phyloP scores from a whole-genome alignment of 1,284 basidiomycete species.

The Neotropicomus parvogracilis region DNA sequence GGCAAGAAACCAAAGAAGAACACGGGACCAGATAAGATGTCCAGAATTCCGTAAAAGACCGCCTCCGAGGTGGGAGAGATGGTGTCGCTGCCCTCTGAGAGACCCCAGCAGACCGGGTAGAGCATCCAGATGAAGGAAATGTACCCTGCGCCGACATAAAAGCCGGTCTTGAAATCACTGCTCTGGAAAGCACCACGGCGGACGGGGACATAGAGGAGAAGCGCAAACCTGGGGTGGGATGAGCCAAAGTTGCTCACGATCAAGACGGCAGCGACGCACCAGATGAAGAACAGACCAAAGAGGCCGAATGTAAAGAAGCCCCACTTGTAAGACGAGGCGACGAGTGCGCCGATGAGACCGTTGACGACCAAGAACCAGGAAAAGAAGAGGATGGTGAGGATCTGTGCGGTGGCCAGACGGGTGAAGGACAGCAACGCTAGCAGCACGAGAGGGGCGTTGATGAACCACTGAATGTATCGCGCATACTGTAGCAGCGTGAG shows the following conservation, averaged over 20 bases:
- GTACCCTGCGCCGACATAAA: constrained; percentile 39
- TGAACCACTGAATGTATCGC: constrained; percentile 56
- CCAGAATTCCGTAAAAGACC: constrained; percentile 60
- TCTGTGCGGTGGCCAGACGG: constrained; percentile 49
- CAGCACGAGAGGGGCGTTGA: constrained; percentile 56
- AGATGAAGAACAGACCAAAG: constrained; percentile 45
- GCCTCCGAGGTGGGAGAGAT: constrained; percentile 44
- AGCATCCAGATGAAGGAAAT: constrained; percentile 50
- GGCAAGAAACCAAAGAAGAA: constrained; percentile 38
- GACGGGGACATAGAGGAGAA: constrained; percentile 25
- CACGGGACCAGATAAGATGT: constrained; percentile 52
- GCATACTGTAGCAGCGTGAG: constrained; percentile 35
- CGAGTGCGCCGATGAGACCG: constrained; percentile 50
- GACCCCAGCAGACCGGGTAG: constrained; percentile 49
- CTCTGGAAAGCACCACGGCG: not conserved
- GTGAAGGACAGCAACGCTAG: constrained; percentile 51
- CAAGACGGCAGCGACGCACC: constrained; percentile 33
- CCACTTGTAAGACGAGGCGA: constrained; percentile 48
- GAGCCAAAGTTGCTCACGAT: not conserved
- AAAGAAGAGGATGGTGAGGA: constrained; percentile 54
- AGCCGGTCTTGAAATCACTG: constrained; percentile 23
- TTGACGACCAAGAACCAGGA: constrained; percentile 47
- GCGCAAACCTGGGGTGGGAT: constrained; percentile 20
- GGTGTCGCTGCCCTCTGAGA: constrained; percentile 46
- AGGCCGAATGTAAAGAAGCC: constrained; percentile 44